A percentile compares a stretch with the other conserved stretches of the same genome.
Conservation (phyloP, 2,329 filamentous ascomycete genomes). For the Aspergillus intermedius region DNA sequence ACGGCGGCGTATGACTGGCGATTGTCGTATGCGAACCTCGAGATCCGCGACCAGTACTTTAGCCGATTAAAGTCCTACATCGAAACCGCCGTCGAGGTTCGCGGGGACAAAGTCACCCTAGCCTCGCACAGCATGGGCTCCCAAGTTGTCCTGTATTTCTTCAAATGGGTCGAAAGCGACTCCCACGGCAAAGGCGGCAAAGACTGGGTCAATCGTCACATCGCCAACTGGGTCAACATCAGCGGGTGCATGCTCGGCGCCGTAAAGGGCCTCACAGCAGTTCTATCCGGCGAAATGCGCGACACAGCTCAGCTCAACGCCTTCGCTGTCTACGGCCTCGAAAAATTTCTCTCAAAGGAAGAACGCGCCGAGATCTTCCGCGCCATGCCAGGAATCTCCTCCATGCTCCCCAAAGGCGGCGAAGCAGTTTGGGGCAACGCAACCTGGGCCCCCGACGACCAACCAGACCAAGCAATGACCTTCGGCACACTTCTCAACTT, state of each 20-base stretch:
- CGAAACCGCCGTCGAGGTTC: constrained; percentile 69
- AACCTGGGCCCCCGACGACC: constrained; percentile 82
- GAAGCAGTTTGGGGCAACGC: constrained; percentile 90
- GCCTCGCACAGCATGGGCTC: constrained; percentile 97
- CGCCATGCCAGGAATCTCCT: constrained; percentile 92
- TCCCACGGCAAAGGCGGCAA: constrained; percentile 73
- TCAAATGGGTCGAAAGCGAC: constrained; percentile 73
- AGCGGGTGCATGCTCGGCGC: constrained; percentile 97
- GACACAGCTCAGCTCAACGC: constrained; percentile 95
- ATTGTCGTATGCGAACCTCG: constrained; percentile 80
- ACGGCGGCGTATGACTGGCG: constrained; percentile 83
- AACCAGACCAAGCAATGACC: constrained; percentile 62
- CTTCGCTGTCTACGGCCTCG: constrained; percentile 92
- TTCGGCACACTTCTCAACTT: constrained; percentile 85
- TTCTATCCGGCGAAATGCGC: constrained; percentile 95
- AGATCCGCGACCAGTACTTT: constrained; percentile 88
- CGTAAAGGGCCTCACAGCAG: constrained; percentile 79
- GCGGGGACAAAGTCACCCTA: constrained; percentile 72
- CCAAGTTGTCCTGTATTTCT: constrained; percentile 78
- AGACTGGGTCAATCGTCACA: constrained; percentile 80
- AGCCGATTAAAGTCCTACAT: constrained; percentile 84
- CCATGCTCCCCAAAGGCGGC: constrained; percentile 92
- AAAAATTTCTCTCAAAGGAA: constrained; percentile 86
- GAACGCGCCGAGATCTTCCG: constrained; percentile 92
- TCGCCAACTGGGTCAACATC: constrained; percentile 97